Percentiles rank a stretch among this genome's conserved stretches.
Evolutionary conservation across 73 alveolate species (phyloP).

Genomic region (Paramecium biaurelia): DNA sequence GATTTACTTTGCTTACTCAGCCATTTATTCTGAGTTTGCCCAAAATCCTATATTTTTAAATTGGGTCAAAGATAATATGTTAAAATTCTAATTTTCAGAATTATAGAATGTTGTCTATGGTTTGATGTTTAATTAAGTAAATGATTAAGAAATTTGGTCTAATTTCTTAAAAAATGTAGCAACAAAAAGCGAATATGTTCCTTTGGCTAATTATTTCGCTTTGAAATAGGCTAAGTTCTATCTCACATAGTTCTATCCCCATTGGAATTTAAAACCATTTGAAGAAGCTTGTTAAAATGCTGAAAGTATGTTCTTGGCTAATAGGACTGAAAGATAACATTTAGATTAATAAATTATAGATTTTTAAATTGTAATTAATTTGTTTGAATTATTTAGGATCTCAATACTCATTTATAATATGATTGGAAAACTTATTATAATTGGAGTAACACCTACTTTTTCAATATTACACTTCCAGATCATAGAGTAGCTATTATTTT

Average conservation of each 20-base stretch:
- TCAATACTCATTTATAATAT: not conserved
- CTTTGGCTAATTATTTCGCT: conserved; percentile 15
- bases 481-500: not conserved
- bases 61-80: not conserved
- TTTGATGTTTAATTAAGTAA: not conserved
- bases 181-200: not conserved
- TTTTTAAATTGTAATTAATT: not conserved
- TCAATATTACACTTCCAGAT: not conserved
- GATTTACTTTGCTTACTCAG: conserved; percentile 38
- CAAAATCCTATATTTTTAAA: not conserved
- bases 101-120: conserved; percentile 39
- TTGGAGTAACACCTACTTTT: not conserved
- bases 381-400: not conserved
- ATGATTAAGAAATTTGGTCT: conserved; percentile 41
- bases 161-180: not conserved
- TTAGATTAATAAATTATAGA: not conserved
- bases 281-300: conserved; percentile 26
- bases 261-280: conserved; percentile 27
- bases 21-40: not conserved
- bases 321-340: not conserved
- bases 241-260: not conserved
- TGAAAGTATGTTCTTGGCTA: conserved; percentile 3
- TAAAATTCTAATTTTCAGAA: conserved; percentile 1
- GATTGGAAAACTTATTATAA: conserved; percentile 1
- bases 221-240: conserved; percentile 42